phyloP scores from a whole-genome alignment of 2,329 filamentous ascomycete genomes.

The Arachnopeziza araneosa region DNA sequence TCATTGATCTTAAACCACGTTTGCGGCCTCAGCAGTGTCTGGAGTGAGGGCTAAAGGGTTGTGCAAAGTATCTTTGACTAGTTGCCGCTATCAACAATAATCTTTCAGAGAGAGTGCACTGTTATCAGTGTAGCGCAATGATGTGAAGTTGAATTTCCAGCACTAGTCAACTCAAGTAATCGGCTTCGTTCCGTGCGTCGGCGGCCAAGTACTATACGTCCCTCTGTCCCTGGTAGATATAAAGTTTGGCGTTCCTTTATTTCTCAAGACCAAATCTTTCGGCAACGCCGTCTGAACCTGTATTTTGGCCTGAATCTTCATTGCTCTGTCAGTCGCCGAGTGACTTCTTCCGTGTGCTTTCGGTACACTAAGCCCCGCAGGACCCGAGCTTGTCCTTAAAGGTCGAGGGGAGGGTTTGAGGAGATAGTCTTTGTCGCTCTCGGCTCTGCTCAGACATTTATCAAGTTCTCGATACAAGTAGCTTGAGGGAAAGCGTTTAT shows the following conservation, averaged over 20 bases:
- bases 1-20: too few relatives aligned
- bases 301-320: background rate
- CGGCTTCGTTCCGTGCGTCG: background rate
- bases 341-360: slow-evolving; percentile 1
- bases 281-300: background rate
- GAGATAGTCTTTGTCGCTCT: slow-evolving; percentile 10
- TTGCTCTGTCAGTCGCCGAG: background rate
- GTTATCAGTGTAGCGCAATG: too few relatives aligned
- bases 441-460: background rate
- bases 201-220: background rate
- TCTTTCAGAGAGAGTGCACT: too few relatives aligned
- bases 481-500: background rate
- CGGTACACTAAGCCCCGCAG: background rate
- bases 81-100: too few relatives aligned
- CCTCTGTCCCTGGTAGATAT: background rate
- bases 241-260: slow-evolving; percentile 1
- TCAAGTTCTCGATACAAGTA: slow-evolving; percentile 4
- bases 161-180: background rate
- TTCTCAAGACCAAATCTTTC: slow-evolving; percentile 5
- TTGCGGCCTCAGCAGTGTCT: too few relatives aligned
- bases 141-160: background rate
- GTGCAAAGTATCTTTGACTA: too few relatives aligned
- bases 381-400: slow-evolving; percentile 1
- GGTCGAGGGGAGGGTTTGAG: slow-evolving; percentile 8
- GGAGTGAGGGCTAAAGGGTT: too few relatives aligned